Base-by-base conservation (phyloP, 2,329 filamentous ascomycete genomes). In the Calycina marina region DNA sequence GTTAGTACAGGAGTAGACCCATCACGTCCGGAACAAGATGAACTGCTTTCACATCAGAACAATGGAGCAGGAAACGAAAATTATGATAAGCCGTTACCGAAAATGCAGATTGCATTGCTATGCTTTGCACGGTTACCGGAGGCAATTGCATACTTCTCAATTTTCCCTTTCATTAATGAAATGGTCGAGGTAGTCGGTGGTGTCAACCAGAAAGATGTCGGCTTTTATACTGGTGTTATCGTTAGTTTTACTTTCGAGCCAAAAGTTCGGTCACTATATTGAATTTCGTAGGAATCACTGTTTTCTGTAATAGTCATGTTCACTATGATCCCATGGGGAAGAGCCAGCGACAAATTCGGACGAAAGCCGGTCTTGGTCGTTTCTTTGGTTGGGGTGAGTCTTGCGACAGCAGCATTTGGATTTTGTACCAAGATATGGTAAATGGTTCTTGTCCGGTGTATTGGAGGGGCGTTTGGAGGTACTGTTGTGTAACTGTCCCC, bases 121-220 rank as follows among this genome's bases (percentile, higher is more conserved):
- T 88, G 81, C 59, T 80, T 74, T 50, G 73, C 75, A 2, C 71
- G 80, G 4, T 50, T 81, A 15, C 61, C 82, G 27, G 82, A 88
- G 48, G 80, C 82, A 1, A 66, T 86, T 25, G 77, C 79, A n/a
- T 88, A 83, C 59, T 88, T 86, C 59, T 72, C 66, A 50, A 83
- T 88, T 51, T 80, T 88, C 46, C 78, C 81, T 1, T 88, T 80
- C 56, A 69, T 90, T 54, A 82, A 75, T 47, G 62, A 77, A 48
- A 88, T 88, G 81, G 72, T 82, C 22, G 60, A 69, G 52, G 61
- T 68, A 35, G 77, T 74, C 37, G 79, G 78, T 6, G 47, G 61
- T 8, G 55, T 88, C 2, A 52, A 62, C 2, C 59, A 69, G 27
- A 57, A 65, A n/a, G 75, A 84, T 51, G 72, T 84, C 3, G 82